Base-by-base conservation (phyloP, 2,329 filamentous ascomycete genomes). In the Chaetothyriales sp. region DNA sequence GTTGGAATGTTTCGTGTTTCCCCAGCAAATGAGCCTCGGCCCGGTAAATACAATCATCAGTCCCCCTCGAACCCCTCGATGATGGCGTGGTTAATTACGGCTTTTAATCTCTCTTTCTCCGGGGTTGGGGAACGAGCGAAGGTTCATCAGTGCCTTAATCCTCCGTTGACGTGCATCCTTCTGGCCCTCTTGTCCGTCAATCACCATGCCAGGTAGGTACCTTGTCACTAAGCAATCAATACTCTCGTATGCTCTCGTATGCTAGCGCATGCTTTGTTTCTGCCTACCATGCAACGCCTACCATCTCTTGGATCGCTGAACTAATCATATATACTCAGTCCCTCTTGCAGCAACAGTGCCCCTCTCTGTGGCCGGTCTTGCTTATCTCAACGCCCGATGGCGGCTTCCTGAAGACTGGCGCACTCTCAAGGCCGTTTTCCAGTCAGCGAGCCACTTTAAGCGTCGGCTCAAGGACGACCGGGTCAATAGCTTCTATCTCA, bases 341-440 rank as follows among this genome's bases (percentile, higher is more conserved):
- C 52, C 52, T 18, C 44, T 50, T 25, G 52, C 54, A 8, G 45
- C 54, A 19, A 50, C 50, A 9, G 45, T 51, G 10, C 54, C 57
- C 19, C 82, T 82, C 15, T 76, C 79, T 45, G 75, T 77, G 28
- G 83, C 85, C 4, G 75, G 77, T 3, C 70, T 84, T n/a, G 84
- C 86, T 29, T 94, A 94, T 65, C 67, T 90, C 60, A 87, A 92
- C 63, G 88, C 85, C 44, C 81, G 78, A 64, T 76, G 75, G 53
- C 75, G 77, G 5, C 60, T 89, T 45, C 81, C 73, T 64, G 81
- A 86, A 64, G 88, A 94, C 66, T 65, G 72, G 44, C 64, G 68
- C 6, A 28, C 28, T 10, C 29, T 55, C 18, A 47, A 52, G 4
- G 65, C 89, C 15, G 61, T 90, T n/a, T 72, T 70, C 10, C 73